Evolutionary conservation across 768 basidiomycete genomes (phyloP).

Genomic region (Flagelloscypha sp.): DNA sequence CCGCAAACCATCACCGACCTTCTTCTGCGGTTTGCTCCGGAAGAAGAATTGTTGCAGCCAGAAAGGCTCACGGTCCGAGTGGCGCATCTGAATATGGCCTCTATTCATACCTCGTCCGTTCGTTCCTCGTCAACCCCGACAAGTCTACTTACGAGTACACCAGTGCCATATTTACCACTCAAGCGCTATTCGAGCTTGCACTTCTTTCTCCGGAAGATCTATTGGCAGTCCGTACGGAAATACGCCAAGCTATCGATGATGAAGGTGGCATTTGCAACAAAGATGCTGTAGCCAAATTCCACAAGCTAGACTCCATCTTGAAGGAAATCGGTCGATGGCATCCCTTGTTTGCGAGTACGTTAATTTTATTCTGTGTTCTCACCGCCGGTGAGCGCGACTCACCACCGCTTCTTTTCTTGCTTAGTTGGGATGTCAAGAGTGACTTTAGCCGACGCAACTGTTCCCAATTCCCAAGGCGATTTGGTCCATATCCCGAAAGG

Average conservation of each 20-base stretch:
- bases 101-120: slow-evolving; percentile 13
- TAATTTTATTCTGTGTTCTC: too few relatives aligned
- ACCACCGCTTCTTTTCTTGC: too few relatives aligned
- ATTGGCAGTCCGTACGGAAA: slow-evolving; percentile 10
- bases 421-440: slow-evolving; percentile 11
- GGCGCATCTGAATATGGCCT: slow-evolving; percentile 13
- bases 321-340: slow-evolving; percentile 13
- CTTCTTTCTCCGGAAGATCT: slow-evolving; percentile 9
- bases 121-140: too few relatives aligned
- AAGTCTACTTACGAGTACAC: background rate
- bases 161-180: slow-evolving; percentile 12
- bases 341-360: slow-evolving; percentile 9
- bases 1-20: slow-evolving; percentile 11
- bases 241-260: slow-evolving; percentile 7
- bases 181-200: slow-evolving; percentile 13
- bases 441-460: slow-evolving; percentile 7
- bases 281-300: slow-evolving; percentile 10
- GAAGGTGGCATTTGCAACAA: slow-evolving; percentile 12
- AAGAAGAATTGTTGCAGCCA: slow-evolving; percentile 6
- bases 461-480: too few relatives aligned
- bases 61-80: slow-evolving; percentile 5
- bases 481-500: slow-evolving; percentile 10
- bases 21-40: slow-evolving; percentile 10
- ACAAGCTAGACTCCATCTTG: slow-evolving; percentile 13
- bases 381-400: too few relatives aligned